phyloP scores from a whole-genome alignment of 768 basidiomycete genomes.

The Tulasnella sp. region DNA sequence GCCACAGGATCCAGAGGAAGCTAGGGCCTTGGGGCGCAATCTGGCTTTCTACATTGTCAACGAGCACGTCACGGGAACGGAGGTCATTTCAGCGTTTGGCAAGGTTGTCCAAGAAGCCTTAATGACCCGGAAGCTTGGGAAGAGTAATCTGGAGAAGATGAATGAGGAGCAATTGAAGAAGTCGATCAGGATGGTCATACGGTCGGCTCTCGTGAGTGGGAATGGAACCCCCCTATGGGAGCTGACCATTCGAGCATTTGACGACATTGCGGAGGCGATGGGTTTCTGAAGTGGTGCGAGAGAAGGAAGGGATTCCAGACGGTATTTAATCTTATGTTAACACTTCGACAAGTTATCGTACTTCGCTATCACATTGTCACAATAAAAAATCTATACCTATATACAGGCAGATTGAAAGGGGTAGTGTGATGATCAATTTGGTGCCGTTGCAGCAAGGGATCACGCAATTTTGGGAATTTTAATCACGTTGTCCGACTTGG shows the following conservation, averaged over 20 bases:
- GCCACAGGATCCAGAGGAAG: conserved; percentile 21
- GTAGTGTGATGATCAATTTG: conserved; percentile 6
- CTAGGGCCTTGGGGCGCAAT: conserved; percentile 19
- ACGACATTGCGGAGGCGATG: conserved; percentile 13
- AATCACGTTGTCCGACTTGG: background rate
- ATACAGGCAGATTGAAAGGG: conserved; percentile 15
- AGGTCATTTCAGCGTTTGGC: conserved; percentile 27
- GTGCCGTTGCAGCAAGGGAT: background rate
- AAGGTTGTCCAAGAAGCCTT: background rate
- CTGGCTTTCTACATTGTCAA: conserved; percentile 36
- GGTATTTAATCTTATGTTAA: conserved; percentile 18
- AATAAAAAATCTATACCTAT: background rate
- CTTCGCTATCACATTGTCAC: conserved; percentile 12
- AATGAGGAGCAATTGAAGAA: conserved; percentile 9
- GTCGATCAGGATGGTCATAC: conserved; percentile 24
- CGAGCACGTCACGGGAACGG: conserved; percentile 25
- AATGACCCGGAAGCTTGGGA: background rate
- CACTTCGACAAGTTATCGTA: background rate
- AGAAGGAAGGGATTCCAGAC: background rate
- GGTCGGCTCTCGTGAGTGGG: conserved; percentile 14
- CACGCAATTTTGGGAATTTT: background rate
- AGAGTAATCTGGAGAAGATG: background rate
- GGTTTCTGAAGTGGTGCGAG: background rate
- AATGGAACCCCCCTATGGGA: conserved; percentile 13
- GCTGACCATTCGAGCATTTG: conserved; percentile 26